Evolutionary conservation across 495 filamentous ascomycete genomes (phyloP).

Genomic region (Rhypophila decipiens): DNA sequence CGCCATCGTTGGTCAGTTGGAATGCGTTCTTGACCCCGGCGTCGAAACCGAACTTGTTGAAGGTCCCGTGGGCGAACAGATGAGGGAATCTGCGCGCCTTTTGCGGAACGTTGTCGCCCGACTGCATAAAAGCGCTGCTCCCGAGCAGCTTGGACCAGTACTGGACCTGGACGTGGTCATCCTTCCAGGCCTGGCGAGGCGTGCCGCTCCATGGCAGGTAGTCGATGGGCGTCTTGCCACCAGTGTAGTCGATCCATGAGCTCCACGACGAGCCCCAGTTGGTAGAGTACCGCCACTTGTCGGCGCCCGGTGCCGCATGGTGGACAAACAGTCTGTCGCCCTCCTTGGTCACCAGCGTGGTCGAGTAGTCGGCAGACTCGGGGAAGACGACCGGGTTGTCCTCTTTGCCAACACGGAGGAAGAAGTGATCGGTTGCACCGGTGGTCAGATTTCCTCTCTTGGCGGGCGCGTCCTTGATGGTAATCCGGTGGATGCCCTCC

Average conservation of each 20-base stretch:
- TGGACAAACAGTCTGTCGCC: slow-evolving; percentile 40
- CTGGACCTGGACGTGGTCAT: slow-evolving; percentile 59
- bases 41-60: slow-evolving; percentile 63
- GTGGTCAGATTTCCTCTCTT: slow-evolving; percentile 18
- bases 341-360: slow-evolving; percentile 38
- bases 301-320: slow-evolving; percentile 58
- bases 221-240: slow-evolving; percentile 42
- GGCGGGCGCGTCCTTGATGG: slow-evolving; percentile 49
- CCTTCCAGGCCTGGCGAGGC: slow-evolving; percentile 54
- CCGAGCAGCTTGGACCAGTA: slow-evolving; percentile 58
- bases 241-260: slow-evolving; percentile 52
- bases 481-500: slow-evolving; percentile 56
- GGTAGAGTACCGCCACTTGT: slow-evolving; percentile 57
- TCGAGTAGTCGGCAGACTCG: slow-evolving; percentile 52
- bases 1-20: slow-evolving; percentile 36
- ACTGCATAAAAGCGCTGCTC: slow-evolving; percentile 57
- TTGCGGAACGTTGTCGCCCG: slow-evolving; percentile 45
- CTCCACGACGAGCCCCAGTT: slow-evolving; percentile 58
- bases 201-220: slow-evolving; percentile 53
- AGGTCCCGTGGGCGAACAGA: slow-evolving; percentile 57
- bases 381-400: slow-evolving; percentile 56
- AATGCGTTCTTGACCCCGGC: slow-evolving; percentile 51
- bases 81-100: slow-evolving; percentile 55
- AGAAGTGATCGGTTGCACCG: slow-evolving; percentile 35
- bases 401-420: slow-evolving; percentile 41